A percentile compares a stretch with the other conserved stretches of the same genome.
phyloP scores from a whole-genome alignment of 140 eudicot genomes.

The Flaveria floridana region DNA sequence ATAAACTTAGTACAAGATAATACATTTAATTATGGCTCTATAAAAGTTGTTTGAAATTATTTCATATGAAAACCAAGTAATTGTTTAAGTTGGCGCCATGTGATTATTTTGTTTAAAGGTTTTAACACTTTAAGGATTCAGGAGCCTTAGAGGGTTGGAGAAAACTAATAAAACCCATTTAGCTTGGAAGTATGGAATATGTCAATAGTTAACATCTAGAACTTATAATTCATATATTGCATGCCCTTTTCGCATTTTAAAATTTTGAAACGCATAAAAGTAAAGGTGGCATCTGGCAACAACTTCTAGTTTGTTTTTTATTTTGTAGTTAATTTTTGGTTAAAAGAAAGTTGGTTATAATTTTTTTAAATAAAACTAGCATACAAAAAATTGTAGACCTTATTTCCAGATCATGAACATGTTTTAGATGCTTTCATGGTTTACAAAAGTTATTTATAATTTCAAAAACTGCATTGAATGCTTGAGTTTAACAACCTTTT shows the following conservation, averaged over 20 bases:
- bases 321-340: background rate
- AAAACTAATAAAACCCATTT: slow-evolving; percentile 5
- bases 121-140: slow-evolving; percentile 15
- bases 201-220: slow-evolving; percentile 9
- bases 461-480: background rate
- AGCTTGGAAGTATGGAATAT: background rate
- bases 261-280: slow-evolving; percentile 10
- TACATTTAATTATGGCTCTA: background rate
- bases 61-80: slow-evolving; percentile 4
- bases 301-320: background rate
- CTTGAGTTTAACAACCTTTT: background rate
- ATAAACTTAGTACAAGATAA: background rate
- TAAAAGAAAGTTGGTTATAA: background rate
- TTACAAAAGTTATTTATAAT: slow-evolving; percentile 6
- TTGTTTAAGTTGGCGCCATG: background rate
- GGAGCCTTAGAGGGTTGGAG: background rate
- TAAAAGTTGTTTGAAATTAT: background rate
- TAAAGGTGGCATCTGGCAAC: background rate
- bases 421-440: slow-evolving; percentile 9
- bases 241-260: slow-evolving; percentile 9
- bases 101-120: slow-evolving; percentile 8
- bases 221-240: background rate
- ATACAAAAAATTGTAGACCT: slow-evolving; percentile 4
- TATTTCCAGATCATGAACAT: slow-evolving; percentile 7
- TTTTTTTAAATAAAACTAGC: slow-evolving; percentile 4